phyloP scores from a whole-genome alignment of 2,329 filamentous ascomycete species.

The Colletotrichum sp. region DNA sequence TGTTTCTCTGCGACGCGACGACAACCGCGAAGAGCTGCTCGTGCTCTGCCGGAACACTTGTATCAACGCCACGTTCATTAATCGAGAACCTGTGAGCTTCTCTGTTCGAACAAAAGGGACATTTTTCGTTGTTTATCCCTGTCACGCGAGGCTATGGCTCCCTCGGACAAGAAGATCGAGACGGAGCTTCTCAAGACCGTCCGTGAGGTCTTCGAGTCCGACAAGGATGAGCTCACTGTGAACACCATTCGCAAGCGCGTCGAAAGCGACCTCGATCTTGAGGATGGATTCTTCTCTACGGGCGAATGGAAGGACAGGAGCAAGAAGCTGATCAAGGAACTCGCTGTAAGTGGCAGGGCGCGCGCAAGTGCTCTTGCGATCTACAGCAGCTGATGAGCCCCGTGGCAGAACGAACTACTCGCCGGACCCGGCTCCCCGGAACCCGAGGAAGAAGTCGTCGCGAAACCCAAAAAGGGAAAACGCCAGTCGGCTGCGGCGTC shows the following conservation, averaged over 20 bases:
- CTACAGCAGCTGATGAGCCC: neutral
- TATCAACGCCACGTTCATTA: neutral
- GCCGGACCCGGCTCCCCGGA: neutral
- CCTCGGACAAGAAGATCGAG: slow-evolving; percentile 47
- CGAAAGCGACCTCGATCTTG: slow-evolving; percentile 53
- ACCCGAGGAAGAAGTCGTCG: neutral
- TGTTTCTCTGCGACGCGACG: slow-evolving; percentile 4
- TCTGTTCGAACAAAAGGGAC: neutral
- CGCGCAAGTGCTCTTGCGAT: neutral
- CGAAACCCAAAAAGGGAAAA: slow-evolving; percentile 36
- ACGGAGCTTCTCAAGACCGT: slow-evolving; percentile 52
- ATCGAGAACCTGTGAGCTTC: neutral
- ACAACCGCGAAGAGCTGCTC: neutral
- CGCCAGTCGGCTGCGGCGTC: slow-evolving; percentile 38
- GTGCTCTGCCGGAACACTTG: neutral
- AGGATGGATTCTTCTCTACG: slow-evolving; percentile 54
- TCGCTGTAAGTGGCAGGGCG: slow-evolving; percentile 50
- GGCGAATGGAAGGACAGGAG: slow-evolving; percentile 63
- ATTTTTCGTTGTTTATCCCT: neutral
- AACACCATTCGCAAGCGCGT: slow-evolving; percentile 60
- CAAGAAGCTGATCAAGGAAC: slow-evolving; percentile 60
- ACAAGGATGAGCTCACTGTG: slow-evolving; percentile 56
- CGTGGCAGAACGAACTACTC: neutral
- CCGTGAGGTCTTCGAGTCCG: slow-evolving; percentile 46
- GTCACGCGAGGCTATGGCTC: slow-evolving; percentile 38